phyloP scores from a whole-genome alignment of 768 basidiomycete species.

The Naematelia aurantialba region DNA sequence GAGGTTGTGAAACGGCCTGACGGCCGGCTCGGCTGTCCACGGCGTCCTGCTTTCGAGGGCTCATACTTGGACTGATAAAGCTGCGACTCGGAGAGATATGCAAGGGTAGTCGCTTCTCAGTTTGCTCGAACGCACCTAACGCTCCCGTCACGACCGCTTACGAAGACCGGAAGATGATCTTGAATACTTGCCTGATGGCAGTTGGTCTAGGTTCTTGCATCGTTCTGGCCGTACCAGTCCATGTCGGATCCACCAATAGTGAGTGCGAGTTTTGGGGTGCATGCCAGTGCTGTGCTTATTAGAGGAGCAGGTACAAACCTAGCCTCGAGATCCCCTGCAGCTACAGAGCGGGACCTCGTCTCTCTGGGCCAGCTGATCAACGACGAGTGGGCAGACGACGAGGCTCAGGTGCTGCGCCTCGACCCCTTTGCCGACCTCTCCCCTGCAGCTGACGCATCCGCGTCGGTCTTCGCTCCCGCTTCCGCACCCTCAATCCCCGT shows the following conservation, averaged over 20 bases:
- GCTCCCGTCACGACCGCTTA: too few relatives aligned
- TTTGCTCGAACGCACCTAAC: too few relatives aligned
- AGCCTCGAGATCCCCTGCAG: not conserved
- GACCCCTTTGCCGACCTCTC: too few relatives aligned
- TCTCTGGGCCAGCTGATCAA: not conserved
- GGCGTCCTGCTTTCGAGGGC: not conserved
- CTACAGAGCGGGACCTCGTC: not conserved
- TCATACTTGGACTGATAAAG: not conserved
- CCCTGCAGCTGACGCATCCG: not conserved
- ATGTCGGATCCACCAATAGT: not conserved
- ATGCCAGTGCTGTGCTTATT: too few relatives aligned
- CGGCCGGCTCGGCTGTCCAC: not conserved
- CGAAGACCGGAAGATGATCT: not conserved
- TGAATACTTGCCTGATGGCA: not conserved
- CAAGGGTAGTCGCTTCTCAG: too few relatives aligned
- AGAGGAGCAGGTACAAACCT: too few relatives aligned
- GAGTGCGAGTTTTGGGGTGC: too few relatives aligned
- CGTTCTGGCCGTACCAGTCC: not conserved
- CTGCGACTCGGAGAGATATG: not conserved
- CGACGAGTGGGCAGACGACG: not conserved
- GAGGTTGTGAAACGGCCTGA: not conserved
- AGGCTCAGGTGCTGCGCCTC: not conserved
- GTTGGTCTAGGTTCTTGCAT: not conserved
- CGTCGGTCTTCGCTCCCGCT: not conserved
- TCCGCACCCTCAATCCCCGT: not conserved